Percentiles rank a stretch among this genome's conserved stretches.
Conservation (phyloP, 2,329 filamentous ascomycete species). For the Verticillium klebahnii region DNA sequence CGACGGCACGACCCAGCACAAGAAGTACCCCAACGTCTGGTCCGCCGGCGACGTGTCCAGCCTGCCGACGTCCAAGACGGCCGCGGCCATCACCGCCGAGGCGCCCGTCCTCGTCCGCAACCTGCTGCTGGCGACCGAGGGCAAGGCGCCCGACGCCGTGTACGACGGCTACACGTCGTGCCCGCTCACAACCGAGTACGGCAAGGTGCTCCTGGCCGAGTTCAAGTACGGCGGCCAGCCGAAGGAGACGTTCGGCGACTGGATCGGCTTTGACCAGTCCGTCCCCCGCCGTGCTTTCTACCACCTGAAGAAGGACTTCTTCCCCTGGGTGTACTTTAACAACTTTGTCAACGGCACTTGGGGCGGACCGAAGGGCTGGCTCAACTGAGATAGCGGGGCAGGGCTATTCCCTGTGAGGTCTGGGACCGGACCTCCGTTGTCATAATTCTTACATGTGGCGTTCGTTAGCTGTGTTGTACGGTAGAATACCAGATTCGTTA, state of each 20-base stretch:
- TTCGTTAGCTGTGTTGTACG: no score
- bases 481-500: no score
- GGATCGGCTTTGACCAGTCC: slow-evolving; percentile 53
- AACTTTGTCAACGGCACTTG: slow-evolving; percentile 58
- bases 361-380: slow-evolving; percentile 54
- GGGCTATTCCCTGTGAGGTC: neutral
- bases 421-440: no score
- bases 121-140: slow-evolving; percentile 38
- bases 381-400: slow-evolving; percentile 1
- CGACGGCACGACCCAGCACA: slow-evolving; percentile 46
- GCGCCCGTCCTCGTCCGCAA: slow-evolving; percentile 47
- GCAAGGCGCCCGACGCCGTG: slow-evolving; percentile 33
- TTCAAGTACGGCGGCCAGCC: slow-evolving; percentile 61
- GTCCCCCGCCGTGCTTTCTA: slow-evolving; percentile 54
- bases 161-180: slow-evolving; percentile 56
- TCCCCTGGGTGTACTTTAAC: slow-evolving; percentile 61
- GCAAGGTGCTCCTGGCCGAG: slow-evolving; percentile 59
- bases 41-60: slow-evolving; percentile 55
- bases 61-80: slow-evolving; percentile 53
- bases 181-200: slow-evolving; percentile 50
- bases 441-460: neutral
- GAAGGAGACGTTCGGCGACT: slow-evolving; percentile 56
- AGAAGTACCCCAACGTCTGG: slow-evolving; percentile 53
- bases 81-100: slow-evolving; percentile 47
- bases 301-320: slow-evolving; percentile 62